Evolutionary conservation across 2,329 filamentous ascomycete genomes (phyloP), one percentile per base, ranked within the genome.

Genomic region (Leptographium wingfieldii): DNA sequence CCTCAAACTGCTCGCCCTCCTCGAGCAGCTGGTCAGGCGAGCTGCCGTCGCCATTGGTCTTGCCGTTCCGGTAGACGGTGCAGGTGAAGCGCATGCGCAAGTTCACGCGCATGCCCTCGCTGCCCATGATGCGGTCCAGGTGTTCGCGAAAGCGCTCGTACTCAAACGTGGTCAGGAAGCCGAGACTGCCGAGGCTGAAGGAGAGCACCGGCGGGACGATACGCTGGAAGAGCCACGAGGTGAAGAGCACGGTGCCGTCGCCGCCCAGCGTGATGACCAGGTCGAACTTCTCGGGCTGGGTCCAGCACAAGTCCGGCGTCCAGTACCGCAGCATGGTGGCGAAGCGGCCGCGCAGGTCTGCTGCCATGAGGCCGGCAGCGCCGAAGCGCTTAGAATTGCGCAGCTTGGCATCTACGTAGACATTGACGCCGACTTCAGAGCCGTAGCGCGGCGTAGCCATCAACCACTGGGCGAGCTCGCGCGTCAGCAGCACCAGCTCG

Each of bases 21-120:
- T 94, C 87, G 65, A 86, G 81, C 48, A 84, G 83, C n/a, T 82
- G 78, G 48, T 49, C 6, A 33, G 33, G 11, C 46, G 5, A 2
- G 57, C n/a, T 6, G 56, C 14, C 35, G n/a, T 82, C 77, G 12
- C 80, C 81, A 2, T 76, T 35, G n/a, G 56, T 10, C 10, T 58
- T 53, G 35, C 81, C 83, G 65, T 86, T 80, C 53, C 92, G 87
- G 76, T 92, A 96, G 10, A 99, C 92, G 0, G 94, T 97, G 75
- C 92, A 97, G 19, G 94, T 99, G 73, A 99, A 99, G 63, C 94
- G 88, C 94, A 99, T 99, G 66, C 94, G 90, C 66, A 99, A 79
- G 69, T 96, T 97, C 62, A 97, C 92, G 59, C 92, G 87, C 92
- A 99, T 97, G 60, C 94, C 94, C 1, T 88, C 84, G 60, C 95